A percentile compares a stretch with the other conserved stretches of the same genome.
These are phyloP conservation scores for Allomyces macrogynus DNA, from an alignment of 192 early-diverging fungal species.

Conservation along the genomic window DNA sequence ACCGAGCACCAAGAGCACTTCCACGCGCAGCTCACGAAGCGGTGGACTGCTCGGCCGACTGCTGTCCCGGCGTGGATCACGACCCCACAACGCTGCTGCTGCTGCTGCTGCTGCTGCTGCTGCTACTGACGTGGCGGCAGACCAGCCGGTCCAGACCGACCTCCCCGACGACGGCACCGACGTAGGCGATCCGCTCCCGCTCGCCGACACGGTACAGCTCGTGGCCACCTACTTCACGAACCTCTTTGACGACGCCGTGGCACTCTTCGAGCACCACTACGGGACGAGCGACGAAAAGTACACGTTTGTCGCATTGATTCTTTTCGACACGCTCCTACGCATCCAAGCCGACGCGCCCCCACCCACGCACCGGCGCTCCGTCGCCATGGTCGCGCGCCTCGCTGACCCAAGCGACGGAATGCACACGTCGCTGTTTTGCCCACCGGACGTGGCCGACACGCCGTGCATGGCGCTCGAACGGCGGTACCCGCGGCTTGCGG, in stretches of 20 bases:
- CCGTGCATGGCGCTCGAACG: background rate
- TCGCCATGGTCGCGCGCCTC: background rate
- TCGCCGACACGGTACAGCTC: background rate
- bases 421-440: background rate
- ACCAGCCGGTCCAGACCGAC: background rate
- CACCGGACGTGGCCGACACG: background rate
- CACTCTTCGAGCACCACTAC: background rate
- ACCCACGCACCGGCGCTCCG: background rate
- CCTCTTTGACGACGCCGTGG: background rate
- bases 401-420: background rate
- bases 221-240: background rate
- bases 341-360: background rate
- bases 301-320: background rate
- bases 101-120: background rate
- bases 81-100: background rate
- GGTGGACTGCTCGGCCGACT: too few relatives aligned
- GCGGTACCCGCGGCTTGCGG: background rate
- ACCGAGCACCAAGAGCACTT: too few relatives aligned
- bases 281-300: background rate
- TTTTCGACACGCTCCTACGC: background rate
- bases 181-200: background rate
- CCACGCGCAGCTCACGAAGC: too few relatives aligned
- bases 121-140: background rate
- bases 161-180: background rate
- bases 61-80: background rate